Evolutionary conservation across 345 rosid genomes (phyloP).

Genomic region (Eucalyptus urophylla): DNA sequence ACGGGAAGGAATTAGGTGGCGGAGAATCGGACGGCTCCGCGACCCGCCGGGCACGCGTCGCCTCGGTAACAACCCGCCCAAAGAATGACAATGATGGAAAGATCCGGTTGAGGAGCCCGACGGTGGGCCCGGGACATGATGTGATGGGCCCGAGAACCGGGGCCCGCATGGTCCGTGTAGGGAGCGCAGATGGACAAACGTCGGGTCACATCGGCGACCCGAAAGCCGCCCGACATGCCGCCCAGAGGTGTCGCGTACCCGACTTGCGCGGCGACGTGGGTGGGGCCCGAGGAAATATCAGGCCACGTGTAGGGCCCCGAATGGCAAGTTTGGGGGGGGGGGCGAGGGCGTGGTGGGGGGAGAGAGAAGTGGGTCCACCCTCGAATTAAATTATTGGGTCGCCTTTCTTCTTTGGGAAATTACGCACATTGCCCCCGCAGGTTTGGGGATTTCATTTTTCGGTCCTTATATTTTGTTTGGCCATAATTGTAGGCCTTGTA

Average conservation of each 20-base stretch:
- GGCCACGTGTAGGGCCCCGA: not conserved
- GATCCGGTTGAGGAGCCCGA: not conserved
- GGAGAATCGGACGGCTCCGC: not conserved
- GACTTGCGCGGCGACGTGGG: not conserved
- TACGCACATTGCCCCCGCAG: not conserved
- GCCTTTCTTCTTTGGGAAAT: not conserved
- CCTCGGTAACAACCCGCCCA: not conserved
- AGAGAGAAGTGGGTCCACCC: not conserved
- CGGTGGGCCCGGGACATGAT: not conserved
- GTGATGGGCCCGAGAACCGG: not conserved
- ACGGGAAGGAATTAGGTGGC: not conserved
- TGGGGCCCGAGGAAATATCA: not conserved
- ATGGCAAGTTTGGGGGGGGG: too few species aligned
- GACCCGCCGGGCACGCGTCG: not conserved
- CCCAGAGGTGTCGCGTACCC: not conserved
- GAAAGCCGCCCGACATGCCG: constrained; percentile 7
- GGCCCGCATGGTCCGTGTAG: not conserved
- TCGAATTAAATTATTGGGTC: constrained; percentile 1
- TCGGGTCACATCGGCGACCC: constrained; percentile 3
- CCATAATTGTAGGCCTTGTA: not conserved
- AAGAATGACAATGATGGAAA: not conserved
- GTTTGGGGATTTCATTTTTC: not conserved
- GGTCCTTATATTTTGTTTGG: not conserved
- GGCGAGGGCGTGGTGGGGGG: not conserved
- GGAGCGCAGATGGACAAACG: not conserved